Percentiles rank a stretch among this genome's conserved stretches.
Evolutionary conservation across 768 basidiomycete genomes (phyloP).

Genomic region (Ramaria sp.): DNA sequence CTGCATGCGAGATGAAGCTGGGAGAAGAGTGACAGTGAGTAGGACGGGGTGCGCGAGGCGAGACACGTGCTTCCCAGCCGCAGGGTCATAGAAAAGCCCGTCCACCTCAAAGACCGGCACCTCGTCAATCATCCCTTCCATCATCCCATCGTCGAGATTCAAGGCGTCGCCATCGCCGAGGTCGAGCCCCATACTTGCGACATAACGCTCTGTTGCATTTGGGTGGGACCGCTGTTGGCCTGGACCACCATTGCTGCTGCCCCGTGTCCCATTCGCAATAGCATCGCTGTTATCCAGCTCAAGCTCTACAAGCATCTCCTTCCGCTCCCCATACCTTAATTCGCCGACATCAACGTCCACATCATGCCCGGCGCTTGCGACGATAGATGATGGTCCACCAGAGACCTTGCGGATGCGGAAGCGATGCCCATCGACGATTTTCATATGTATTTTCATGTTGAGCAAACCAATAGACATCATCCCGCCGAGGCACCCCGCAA

Average conservation of each 20-base stretch:
- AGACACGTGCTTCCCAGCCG: conserved; percentile 70
- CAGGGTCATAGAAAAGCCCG: conserved; percentile 89
- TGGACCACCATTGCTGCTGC: too few relatives aligned
- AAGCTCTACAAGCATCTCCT: conserved; percentile 95
- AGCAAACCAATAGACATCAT: conserved; percentile 92
- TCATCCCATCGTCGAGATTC: conserved; percentile 82
- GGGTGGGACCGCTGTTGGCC: conserved; percentile 15
- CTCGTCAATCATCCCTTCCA: conserved; percentile 96
- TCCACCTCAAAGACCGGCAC: conserved; percentile 95
- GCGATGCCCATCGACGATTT: conserved; percentile 78
- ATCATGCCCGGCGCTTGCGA: conserved; percentile 86
- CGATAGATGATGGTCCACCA: conserved; percentile 77
- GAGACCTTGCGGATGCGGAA: conserved; percentile 94
- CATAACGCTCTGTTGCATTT: conserved; percentile 84
- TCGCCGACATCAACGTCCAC: conserved; percentile 94
- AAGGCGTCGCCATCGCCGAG: conserved; percentile 46
- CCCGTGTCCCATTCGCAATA: not conserved
- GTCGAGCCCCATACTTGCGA: conserved; percentile 77
- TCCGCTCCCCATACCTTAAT: conserved; percentile 88
- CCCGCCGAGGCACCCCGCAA: conserved; percentile 91
- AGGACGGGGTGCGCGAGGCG: conserved; percentile 87
- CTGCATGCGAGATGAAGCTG: conserved; percentile 27
- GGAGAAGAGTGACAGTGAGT: conserved; percentile 87
- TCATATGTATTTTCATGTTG: conserved; percentile 92
- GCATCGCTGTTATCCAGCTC: conserved; percentile 68